Evolutionary conservation across 495 filamentous ascomycete species (phyloP).

Genomic region (Chlorociboria aeruginascens): DNA sequence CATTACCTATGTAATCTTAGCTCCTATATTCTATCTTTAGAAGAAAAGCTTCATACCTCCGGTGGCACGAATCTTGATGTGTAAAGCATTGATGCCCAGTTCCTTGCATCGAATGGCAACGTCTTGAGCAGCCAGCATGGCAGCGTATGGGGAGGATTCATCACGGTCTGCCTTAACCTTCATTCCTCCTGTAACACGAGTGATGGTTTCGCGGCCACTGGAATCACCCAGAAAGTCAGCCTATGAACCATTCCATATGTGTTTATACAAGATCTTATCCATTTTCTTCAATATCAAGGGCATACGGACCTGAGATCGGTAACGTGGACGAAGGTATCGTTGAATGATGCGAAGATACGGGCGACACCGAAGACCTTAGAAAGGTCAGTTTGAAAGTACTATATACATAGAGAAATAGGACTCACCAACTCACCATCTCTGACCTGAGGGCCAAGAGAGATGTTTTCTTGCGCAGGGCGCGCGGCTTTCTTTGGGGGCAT

Average conservation of each 20-base stretch:
- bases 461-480: constrained; percentile 80
- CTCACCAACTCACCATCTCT: constrained; percentile 54
- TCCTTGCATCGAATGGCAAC: constrained; percentile 98
- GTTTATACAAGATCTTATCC: constrained; percentile 1
- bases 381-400: background rate
- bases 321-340: constrained; percentile 97
- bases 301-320: constrained; percentile 89
- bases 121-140: constrained; percentile 98
- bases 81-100: constrained; percentile 93
- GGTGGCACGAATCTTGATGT: constrained; percentile 99
- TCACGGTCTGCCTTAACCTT: constrained; percentile 99
- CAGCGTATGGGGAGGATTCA: constrained; percentile 98
- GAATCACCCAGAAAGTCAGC: constrained; percentile 54
- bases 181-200: constrained; percentile 98
- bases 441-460: constrained; percentile 92
- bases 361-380: constrained; percentile 77
- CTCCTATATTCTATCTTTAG: background rate
- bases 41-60: constrained; percentile 51
- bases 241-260: constrained; percentile 17
- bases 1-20: constrained; percentile 54
- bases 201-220: constrained; percentile 99
- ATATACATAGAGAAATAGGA: background rate
- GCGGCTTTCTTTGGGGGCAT: constrained; percentile 80
- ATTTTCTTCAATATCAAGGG: constrained; percentile 17
- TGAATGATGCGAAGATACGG: constrained; percentile 98